These are phyloP conservation scores for Trichopus zeylanicus DNA, from an alignment of 116 monocot species.

Conservation along the genomic window DNA sequence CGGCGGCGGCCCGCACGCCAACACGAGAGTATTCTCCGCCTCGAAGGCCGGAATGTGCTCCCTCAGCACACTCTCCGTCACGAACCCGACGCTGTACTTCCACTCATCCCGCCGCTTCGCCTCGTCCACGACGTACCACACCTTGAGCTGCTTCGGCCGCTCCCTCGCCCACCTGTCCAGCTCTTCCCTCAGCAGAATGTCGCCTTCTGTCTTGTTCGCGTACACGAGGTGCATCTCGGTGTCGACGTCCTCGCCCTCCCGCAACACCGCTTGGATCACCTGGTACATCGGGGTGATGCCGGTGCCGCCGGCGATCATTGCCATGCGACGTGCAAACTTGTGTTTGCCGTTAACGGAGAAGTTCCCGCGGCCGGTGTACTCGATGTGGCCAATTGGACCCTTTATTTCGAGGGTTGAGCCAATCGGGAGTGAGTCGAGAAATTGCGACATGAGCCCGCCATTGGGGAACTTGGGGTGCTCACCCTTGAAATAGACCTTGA, in stretches of 20 bases:
- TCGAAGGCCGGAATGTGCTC: conserved; percentile 50
- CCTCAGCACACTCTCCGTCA: conserved; percentile 48
- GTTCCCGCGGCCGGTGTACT: conserved; percentile 64
- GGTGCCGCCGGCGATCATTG: conserved; percentile 76
- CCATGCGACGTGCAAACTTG: conserved; percentile 40
- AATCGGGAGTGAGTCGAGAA: conserved; percentile 51
- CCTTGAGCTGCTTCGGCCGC: conserved; percentile 46
- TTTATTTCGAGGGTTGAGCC: conserved; percentile 51
- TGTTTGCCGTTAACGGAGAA: conserved; percentile 50
- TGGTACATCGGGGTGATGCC: conserved; percentile 89
- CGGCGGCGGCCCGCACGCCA: conserved; percentile 74
- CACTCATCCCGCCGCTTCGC: conserved; percentile 33
- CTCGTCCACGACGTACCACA: conserved; percentile 66
- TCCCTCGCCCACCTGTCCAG: conserved; percentile 51
- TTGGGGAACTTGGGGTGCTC: conserved; percentile 50
- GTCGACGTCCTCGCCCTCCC: conserved; percentile 41
- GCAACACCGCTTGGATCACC: conserved; percentile 74
- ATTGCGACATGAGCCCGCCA: conserved; percentile 81
- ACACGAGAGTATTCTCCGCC: conserved; percentile 41
- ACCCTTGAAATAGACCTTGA: conserved; percentile 69
- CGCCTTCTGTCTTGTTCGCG: conserved; percentile 68
- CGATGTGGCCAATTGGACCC: conserved; percentile 77
- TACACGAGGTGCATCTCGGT: conserved; percentile 79
- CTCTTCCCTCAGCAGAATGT: conserved; percentile 65
- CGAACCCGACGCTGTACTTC: conserved; percentile 51